phyloP scores from a whole-genome alignment of 108 stramenopile species.

The Chaetoceros muelleri region DNA sequence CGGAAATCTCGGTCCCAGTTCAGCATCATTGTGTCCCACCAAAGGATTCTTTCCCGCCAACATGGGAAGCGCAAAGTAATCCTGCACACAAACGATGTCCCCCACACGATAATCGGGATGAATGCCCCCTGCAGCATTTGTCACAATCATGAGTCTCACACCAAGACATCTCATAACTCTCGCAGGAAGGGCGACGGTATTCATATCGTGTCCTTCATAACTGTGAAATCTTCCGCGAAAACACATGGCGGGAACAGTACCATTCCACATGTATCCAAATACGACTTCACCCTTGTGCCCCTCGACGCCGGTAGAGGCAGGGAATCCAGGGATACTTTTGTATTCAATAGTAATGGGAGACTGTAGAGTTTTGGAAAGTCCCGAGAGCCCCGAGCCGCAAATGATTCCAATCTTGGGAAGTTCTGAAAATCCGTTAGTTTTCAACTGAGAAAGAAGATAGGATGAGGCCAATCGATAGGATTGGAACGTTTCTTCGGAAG shows the following conservation, averaged over 20 bases:
- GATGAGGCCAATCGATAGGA: slow-evolving; percentile 55
- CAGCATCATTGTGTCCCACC: slow-evolving; percentile 79
- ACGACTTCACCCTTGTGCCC: slow-evolving; percentile 88
- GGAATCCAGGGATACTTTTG: slow-evolving; percentile 77
- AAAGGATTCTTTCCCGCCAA: slow-evolving; percentile 83
- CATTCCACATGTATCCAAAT: slow-evolving; percentile 54
- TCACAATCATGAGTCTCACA: slow-evolving; percentile 70
- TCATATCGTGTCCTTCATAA: slow-evolving; percentile 88
- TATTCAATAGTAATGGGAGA: slow-evolving; percentile 46
- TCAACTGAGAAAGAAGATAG: slow-evolving; percentile 28
- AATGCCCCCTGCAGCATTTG: slow-evolving; percentile 89
- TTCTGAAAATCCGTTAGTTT: slow-evolving; percentile 17
- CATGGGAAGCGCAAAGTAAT: slow-evolving; percentile 81
- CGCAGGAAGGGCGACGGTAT: slow-evolving; percentile 76
- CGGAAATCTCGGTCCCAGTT: slow-evolving; percentile 83
- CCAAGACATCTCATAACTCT: slow-evolving; percentile 73
- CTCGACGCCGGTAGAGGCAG: slow-evolving; percentile 60
- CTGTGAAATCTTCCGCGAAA: slow-evolving; percentile 89
- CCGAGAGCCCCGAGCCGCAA: slow-evolving; percentile 84
- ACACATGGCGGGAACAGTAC: slow-evolving; percentile 53
- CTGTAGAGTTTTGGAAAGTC: slow-evolving; percentile 51
- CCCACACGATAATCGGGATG: slow-evolving; percentile 69
- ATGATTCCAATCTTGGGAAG: slow-evolving; percentile 70
- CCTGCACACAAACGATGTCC: slow-evolving; percentile 77
- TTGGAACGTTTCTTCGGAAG: not conserved